Evolutionary conservation across 768 basidiomycete genomes (phyloP).

Genomic region (Tylopilus subfusipes): DNA sequence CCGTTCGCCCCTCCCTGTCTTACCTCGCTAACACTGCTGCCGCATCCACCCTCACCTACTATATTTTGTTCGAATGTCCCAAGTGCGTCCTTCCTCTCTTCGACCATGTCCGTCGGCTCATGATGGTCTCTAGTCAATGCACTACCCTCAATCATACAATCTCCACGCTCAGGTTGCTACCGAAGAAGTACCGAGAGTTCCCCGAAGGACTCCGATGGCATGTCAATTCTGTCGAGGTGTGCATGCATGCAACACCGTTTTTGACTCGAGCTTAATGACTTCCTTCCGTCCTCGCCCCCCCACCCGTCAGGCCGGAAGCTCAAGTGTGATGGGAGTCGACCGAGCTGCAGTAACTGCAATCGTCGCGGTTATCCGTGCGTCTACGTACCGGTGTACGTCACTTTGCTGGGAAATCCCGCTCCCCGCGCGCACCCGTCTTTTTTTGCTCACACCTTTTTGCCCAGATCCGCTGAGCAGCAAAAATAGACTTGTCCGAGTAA

Average conservation of each 20-base stretch:
- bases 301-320: constrained; percentile 54
- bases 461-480: constrained; percentile 28
- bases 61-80: constrained; percentile 20
- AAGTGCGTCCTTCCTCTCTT: constrained; percentile 12
- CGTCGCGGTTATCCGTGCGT: constrained; percentile 54
- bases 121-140: constrained; percentile 8
- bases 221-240: constrained; percentile 71
- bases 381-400: constrained; percentile 64
- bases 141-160: constrained; percentile 8
- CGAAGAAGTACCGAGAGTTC: constrained; percentile 29
- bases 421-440: not conserved
- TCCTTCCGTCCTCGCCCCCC: not conserved
- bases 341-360: constrained; percentile 65
- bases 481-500: constrained; percentile 25
- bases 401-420: constrained; percentile 2
- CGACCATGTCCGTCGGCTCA: not conserved
- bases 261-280: not conserved
- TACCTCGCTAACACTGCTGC: not conserved
- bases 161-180: not conserved
- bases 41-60: not conserved
- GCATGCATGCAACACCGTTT: not conserved
- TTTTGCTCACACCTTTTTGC: constrained; percentile 6
- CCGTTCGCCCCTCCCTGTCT: constrained; percentile 10
- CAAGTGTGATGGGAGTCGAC: constrained; percentile 66
- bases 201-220: constrained; percentile 62